Evolutionary conservation across 2,329 filamentous ascomycete species (phyloP).

Genomic region (Scedosporium dehoogii): DNA sequence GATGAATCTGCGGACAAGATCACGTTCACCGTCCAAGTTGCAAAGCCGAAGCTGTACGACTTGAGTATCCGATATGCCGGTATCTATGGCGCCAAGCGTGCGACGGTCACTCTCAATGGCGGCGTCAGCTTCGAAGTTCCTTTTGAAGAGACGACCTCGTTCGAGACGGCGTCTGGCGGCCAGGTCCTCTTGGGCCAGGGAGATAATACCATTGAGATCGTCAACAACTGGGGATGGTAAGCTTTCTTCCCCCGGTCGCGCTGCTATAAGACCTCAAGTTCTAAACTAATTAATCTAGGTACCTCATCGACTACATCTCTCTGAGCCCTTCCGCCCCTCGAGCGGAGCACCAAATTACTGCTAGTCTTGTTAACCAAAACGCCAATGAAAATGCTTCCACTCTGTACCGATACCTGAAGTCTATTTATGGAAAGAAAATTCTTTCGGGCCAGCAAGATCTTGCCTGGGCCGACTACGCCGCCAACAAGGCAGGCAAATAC

Average conservation of each 20-base stretch:
- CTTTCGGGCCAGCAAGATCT: constrained; percentile 39
- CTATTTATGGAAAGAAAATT: constrained; percentile 34
- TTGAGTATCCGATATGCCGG: constrained; percentile 32
- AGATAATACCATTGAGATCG: constrained; percentile 32
- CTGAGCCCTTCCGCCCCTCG: constrained; percentile 24
- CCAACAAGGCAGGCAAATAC: constrained; percentile 32
- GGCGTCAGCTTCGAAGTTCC: constrained; percentile 29
- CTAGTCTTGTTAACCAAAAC: constrained; percentile 25
- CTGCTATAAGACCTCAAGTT: background rate
- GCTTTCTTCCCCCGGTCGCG: background rate
- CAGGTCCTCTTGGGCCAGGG: constrained; percentile 33
- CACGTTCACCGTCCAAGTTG: constrained; percentile 28
- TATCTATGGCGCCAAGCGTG: constrained; percentile 34
- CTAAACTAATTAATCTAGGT: constrained; percentile 14
- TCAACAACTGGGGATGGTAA: constrained; percentile 38
- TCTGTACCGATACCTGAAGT: constrained; percentile 30
- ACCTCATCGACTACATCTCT: constrained; percentile 33
- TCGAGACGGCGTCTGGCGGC: constrained; percentile 28
- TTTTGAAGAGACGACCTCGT: constrained; percentile 26
- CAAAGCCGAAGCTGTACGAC: constrained; percentile 28
- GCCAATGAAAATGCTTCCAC: constrained; percentile 25
- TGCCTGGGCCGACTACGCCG: constrained; percentile 30
- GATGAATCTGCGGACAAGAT: constrained; percentile 30
- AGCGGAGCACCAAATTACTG: constrained; percentile 27
- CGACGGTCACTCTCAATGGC: constrained; percentile 30